phyloP scores from a whole-genome alignment of 2,329 filamentous ascomycete species.

The Stagonosporopsis rhizophila region DNA sequence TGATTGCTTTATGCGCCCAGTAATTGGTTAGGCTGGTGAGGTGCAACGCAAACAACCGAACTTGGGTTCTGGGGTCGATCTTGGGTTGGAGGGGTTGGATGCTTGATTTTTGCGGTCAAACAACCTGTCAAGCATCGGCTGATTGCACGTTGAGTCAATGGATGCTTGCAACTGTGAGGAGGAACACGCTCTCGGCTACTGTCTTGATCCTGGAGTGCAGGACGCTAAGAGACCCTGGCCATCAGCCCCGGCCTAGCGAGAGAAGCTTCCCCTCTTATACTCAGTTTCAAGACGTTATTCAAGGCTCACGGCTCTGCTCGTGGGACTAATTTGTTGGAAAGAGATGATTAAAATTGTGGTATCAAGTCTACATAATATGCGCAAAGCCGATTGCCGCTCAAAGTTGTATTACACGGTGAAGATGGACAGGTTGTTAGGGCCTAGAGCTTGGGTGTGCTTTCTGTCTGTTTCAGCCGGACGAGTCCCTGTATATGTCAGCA shows the following conservation, averaged over 20 bases:
- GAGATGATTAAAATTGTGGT: background rate
- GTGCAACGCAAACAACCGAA: background rate
- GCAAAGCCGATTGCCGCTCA: background rate
- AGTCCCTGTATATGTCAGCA: constrained; percentile 15
- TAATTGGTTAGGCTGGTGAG: constrained; percentile 7
- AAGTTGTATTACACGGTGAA: background rate
- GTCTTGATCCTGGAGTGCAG: background rate
- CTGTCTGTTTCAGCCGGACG: constrained; percentile 18
- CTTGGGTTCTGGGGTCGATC: background rate
- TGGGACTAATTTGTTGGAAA: background rate
- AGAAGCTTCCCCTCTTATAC: constrained; percentile 4
- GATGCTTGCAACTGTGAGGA: constrained; percentile 10
- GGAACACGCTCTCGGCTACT: constrained; percentile 1
- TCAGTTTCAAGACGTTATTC: background rate
- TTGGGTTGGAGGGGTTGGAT: no score
- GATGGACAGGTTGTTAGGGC: background rate
- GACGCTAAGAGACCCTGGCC: constrained; percentile 10
- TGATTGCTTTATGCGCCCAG: constrained; percentile 3
- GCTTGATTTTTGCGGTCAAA: background rate
- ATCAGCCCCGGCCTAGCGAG: constrained; percentile 9
- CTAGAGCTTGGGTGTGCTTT: constrained; percentile 18
- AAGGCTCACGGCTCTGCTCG: background rate
- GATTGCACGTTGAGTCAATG: constrained; percentile 9
- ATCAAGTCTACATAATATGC: constrained; percentile 5
- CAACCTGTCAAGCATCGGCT: background rate